Base-by-base conservation (phyloP, 331 rosid species). In the Ulmus americana region DNA sequence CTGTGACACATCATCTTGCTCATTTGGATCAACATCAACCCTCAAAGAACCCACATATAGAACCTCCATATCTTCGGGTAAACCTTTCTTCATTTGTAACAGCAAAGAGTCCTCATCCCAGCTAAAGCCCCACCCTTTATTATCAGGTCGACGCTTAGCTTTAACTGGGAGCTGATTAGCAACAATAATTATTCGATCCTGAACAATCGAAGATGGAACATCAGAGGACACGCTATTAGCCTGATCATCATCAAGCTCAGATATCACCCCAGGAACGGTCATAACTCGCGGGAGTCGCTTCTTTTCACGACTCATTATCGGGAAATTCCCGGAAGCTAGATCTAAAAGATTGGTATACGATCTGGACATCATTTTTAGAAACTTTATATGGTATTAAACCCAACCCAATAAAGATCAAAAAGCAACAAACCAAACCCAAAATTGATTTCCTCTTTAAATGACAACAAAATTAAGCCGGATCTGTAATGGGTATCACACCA, bases 51-150 rank as follows among this genome's bases (percentile, higher is more conserved):
- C 85, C 18, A 81, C 76, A 74, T 81, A 81, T 56, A 81, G 62
- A 58, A 81, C 80, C 80, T 81, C 85, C 83, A 81, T 81, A 9
- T 81, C 85, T 45, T 81, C 85, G 8, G 83, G 85, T 10, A 81
- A 67, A 8, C 85, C 85, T 49, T 74, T 81, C 73, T 81, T 81
- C 4, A 81, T 74, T 78, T 77, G 85, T 68, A 75, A 77, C 10
- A 77, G 46, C 76, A 77, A 77, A 11, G 83, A 77, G 70, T 81
- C 85, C 67, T 81, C 83, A 45, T 81, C 85, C 83, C 85, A 81
- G 63, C 85, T 81, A 60, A 77, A 81, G 64, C 82, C 67, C 85
- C 85, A 81, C 10, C 83, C 85, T 38, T 67, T 81, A 55, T 81
- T 74, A 8, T 77, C 85, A 0, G 83, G 85, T 28, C 85, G 72